Percentiles rank a stretch among this genome's conserved stretches.
These are phyloP conservation scores for Tremellales sp. DNA, from an alignment of 1,284 basidiomycete species.

Conservation along the genomic window DNA sequence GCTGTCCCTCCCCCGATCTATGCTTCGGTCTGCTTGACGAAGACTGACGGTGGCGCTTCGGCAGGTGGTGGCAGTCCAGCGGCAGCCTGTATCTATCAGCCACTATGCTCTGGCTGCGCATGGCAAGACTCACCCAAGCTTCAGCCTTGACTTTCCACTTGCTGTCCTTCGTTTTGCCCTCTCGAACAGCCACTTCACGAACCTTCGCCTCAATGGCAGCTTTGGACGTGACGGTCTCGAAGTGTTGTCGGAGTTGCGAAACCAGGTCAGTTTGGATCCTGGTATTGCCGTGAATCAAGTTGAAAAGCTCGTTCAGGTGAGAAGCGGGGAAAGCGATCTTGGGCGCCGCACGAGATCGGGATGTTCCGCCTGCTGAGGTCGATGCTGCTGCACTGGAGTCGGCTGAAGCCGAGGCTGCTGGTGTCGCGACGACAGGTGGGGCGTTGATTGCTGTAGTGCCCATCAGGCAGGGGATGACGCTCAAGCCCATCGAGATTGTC, in stretches of 20 bases:
- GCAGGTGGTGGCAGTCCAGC: not conserved
- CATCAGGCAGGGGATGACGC: constrained; percentile 29
- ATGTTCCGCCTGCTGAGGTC: not conserved
- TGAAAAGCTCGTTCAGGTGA: constrained; percentile 36
- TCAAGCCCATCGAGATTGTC: constrained; percentile 27
- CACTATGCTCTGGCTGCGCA: not conserved
- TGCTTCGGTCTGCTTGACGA: too few relatives aligned
- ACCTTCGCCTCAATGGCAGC: constrained; percentile 45
- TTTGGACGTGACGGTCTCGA: constrained; percentile 40
- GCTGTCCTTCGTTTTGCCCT: constrained; percentile 37
- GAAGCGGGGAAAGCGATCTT: constrained; percentile 38
- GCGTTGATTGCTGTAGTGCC: constrained; percentile 15
- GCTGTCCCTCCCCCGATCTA: too few relatives aligned
- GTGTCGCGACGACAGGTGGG: constrained; percentile 2
- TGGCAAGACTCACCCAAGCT: constrained; percentile 26
- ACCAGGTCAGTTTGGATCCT: constrained; percentile 36
- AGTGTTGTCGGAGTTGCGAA: constrained; percentile 31
- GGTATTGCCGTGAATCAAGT: constrained; percentile 36
- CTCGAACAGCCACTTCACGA: constrained; percentile 38
- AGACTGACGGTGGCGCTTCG: too few relatives aligned
- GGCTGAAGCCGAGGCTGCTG: not conserved
- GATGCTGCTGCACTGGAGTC: not conserved
- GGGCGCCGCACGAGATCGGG: constrained; percentile 15
- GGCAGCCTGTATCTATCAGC: not conserved
- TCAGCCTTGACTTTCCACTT: constrained; percentile 40